Evolutionary conservation across 352 stramenopile species (phyloP).

Genomic region (Pythium sukuiense): DNA sequence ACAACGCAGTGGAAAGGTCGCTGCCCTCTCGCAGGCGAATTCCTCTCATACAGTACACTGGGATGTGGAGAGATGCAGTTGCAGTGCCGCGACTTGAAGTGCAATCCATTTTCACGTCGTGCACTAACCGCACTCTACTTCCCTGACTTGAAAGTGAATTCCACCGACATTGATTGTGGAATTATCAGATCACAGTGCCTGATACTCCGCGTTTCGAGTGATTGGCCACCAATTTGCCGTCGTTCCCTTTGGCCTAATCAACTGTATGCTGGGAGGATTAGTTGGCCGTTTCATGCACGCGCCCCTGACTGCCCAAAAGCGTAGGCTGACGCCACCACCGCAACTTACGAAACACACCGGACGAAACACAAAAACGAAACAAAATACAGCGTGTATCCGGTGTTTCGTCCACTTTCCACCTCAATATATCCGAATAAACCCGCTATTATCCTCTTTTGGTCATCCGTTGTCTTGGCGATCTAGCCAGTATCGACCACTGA

Average conservation of each 20-base stretch:
- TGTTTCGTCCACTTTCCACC: background rate
- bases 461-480: background rate
- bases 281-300: background rate
- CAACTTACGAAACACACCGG: background rate
- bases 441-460: background rate
- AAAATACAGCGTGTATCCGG: background rate
- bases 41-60: background rate
- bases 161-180: background rate
- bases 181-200: background rate
- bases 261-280: background rate
- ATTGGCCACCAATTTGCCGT: background rate
- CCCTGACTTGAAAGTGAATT: no score
- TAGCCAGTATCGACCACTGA: constrained; percentile 1
- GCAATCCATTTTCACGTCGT: no score
- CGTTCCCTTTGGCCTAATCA: background rate
- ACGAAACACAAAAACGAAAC: constrained; percentile 2
- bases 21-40: background rate
- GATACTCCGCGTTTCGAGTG: background rate
- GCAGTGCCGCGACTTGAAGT: no score
- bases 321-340: background rate
- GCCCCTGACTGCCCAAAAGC: background rate
- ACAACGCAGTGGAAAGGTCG: background rate
- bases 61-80: no score
- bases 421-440: background rate
- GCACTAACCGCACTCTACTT: no score